Percentiles rank a stretch among this genome's conserved stretches.
Conservation (phyloP, 2,329 filamentous ascomycete species). For the Pestalotiopsis sp. region DNA sequence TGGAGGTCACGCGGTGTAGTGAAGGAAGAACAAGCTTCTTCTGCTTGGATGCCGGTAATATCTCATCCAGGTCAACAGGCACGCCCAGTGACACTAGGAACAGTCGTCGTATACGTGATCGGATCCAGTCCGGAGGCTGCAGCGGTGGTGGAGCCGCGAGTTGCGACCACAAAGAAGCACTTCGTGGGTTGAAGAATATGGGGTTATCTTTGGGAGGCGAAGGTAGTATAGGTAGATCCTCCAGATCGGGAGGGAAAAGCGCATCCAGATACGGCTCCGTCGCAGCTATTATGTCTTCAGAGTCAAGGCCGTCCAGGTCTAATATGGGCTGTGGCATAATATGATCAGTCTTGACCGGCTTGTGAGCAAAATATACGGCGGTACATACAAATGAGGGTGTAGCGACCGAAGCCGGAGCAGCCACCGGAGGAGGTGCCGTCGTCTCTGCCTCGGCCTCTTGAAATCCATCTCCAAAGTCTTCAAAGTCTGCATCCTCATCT, state of each 20-base stretch:
- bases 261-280: slow-evolving; percentile 68
- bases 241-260: slow-evolving; percentile 64
- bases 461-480: slow-evolving; percentile 75
- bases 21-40: slow-evolving; percentile 96
- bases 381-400: slow-evolving; percentile 49
- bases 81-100: slow-evolving; percentile 96
- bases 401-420: slow-evolving; percentile 37
- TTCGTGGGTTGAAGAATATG: slow-evolving; percentile 82
- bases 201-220: slow-evolving; percentile 58
- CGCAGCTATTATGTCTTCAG: slow-evolving; percentile 62
- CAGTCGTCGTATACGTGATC: slow-evolving; percentile 88
- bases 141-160: slow-evolving; percentile 92
- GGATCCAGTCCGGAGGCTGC: slow-evolving; percentile 96
- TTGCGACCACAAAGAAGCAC: slow-evolving; percentile 92
- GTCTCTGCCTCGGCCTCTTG: slow-evolving; percentile 53
- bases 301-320: slow-evolving; percentile 64
- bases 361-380: slow-evolving; percentile 30
- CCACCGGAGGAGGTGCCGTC: slow-evolving; percentile 29
- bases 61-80: slow-evolving; percentile 95
- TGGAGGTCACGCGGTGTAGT: slow-evolving; percentile 47
- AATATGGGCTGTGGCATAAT: slow-evolving; percentile 59
- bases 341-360: slow-evolving; percentile 31
- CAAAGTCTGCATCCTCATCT: slow-evolving; percentile 58
- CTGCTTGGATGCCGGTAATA: slow-evolving; percentile 93
- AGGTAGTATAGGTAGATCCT: slow-evolving; percentile 52